Conservation (phyloP, 2,329 filamentous ascomycete species). For the Coniochaeta sp. region DNA sequence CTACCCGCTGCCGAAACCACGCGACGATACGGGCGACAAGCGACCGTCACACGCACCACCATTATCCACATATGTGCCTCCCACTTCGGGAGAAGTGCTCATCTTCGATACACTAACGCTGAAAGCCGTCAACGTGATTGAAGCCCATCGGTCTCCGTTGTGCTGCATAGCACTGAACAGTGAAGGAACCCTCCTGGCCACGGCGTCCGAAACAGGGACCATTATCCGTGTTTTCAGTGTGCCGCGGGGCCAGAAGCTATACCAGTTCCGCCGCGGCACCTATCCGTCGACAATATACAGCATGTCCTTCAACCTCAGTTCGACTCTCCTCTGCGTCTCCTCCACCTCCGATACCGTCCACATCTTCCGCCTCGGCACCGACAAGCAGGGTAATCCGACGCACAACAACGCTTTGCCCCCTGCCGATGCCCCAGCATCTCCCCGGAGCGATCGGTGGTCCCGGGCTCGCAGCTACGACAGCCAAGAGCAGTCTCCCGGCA, state of each 20-base stretch:
- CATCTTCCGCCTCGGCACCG: slow-evolving; percentile 73
- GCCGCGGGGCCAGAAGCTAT: slow-evolving; percentile 84
- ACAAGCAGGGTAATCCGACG: slow-evolving; percentile 21
- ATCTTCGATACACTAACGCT: slow-evolving; percentile 86
- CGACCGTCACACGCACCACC: slow-evolving; percentile 81
- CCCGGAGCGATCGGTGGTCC: slow-evolving; percentile 43
- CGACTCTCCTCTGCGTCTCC: slow-evolving; percentile 88
- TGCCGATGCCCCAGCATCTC: slow-evolving; percentile 29
- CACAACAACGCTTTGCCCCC: neutral
- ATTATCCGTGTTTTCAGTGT: slow-evolving; percentile 95
- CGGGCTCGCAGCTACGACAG: slow-evolving; percentile 45
- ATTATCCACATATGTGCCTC: slow-evolving; percentile 66
- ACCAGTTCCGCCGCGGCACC: slow-evolving; percentile 90
- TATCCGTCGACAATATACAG: slow-evolving; percentile 95
- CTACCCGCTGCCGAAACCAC: slow-evolving; percentile 76
- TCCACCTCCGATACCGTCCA: slow-evolving; percentile 95
- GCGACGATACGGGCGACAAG: slow-evolving; percentile 50
- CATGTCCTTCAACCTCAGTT: slow-evolving; percentile 97
- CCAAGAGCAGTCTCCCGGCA: slow-evolving; percentile 40
- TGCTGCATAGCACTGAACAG: slow-evolving; percentile 88
- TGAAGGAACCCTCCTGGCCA: slow-evolving; percentile 86
- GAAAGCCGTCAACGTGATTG: slow-evolving; percentile 90
- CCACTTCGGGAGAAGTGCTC: slow-evolving; percentile 85
- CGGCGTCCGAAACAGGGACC: slow-evolving; percentile 93
- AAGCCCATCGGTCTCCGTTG: slow-evolving; percentile 86